phyloP scores from a whole-genome alignment of 176 grass and related monocot genomes.

The Aegilops umbellulata region DNA sequence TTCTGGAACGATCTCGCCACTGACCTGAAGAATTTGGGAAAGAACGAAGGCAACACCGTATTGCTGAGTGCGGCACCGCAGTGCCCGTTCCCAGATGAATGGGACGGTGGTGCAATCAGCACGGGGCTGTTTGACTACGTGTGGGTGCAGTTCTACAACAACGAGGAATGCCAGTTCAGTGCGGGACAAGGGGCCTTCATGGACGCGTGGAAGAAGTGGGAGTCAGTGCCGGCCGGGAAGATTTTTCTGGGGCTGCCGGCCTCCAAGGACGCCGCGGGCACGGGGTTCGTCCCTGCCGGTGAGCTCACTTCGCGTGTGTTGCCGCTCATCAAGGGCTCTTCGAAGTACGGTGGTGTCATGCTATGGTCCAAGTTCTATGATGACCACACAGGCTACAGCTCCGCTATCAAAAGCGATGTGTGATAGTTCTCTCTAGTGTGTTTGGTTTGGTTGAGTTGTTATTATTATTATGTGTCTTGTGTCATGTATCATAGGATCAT shows the following conservation, averaged over 20 bases:
- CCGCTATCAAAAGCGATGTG: constrained; percentile 27
- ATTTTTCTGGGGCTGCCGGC: constrained; percentile 65
- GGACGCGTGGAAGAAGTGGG: constrained; percentile 64
- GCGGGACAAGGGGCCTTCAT: constrained; percentile 23
- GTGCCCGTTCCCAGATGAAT: constrained; percentile 68
- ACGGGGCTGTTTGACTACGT: constrained; percentile 62
- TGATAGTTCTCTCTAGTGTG: not conserved
- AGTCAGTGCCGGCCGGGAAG: constrained; percentile 41
- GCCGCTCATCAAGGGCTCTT: constrained; percentile 48
- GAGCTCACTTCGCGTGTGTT: constrained; percentile 47
- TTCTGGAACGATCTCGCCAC: constrained; percentile 54
- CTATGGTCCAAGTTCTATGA: constrained; percentile 78
- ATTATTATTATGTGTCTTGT: too few species aligned
- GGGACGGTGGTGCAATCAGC: constrained; percentile 40
- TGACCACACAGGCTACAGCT: constrained; percentile 42
- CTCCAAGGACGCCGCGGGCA: constrained; percentile 28
- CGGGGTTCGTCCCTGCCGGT: constrained; percentile 45
- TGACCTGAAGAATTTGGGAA: constrained; percentile 42
- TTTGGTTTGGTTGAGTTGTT: too few species aligned
- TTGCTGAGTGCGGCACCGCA: constrained; percentile 69
- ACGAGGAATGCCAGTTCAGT: constrained; percentile 45
- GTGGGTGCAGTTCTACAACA: constrained; percentile 91
- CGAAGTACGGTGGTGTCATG: constrained; percentile 78
- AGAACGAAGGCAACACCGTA: constrained; percentile 29
- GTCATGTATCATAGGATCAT: too few species aligned